Percentiles rank a stretch among this genome's conserved stretches.
Evolutionary conservation across 306 rosid species (phyloP).

Genomic region (Canavalia gladiata): DNA sequence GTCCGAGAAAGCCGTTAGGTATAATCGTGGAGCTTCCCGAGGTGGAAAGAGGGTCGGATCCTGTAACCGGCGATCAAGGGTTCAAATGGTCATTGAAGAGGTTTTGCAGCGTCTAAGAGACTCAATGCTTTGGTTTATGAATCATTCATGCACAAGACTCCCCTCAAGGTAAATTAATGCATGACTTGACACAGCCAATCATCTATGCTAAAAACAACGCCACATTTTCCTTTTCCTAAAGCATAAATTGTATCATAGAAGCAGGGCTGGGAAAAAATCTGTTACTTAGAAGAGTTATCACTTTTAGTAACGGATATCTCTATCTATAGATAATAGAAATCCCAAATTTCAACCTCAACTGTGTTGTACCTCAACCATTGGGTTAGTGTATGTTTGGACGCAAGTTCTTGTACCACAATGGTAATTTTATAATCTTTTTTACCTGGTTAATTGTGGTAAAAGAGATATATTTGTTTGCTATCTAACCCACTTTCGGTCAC

Average conservation of each 20-base stretch:
- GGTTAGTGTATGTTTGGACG: background rate
- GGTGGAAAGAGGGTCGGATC: constrained; percentile 9
- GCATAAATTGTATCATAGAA: no score
- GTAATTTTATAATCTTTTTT: no score
- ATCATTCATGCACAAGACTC: background rate
- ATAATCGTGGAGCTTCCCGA: constrained; percentile 25
- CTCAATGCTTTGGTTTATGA: background rate
- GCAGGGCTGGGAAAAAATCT: no score
- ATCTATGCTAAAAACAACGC: background rate
- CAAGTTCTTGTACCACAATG: background rate
- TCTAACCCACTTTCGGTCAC: no score
- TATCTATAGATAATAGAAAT: no score
- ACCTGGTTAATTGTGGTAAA: no score
- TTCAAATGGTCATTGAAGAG: constrained; percentile 40
- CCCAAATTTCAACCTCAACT: no score
- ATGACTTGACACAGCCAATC: background rate
- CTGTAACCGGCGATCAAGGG: constrained; percentile 8
- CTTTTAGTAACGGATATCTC: background rate
- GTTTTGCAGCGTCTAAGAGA: constrained; percentile 45
- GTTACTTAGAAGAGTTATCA: background rate
- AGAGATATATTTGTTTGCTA: no score
- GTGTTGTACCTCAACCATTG: no score
- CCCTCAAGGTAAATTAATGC: background rate
- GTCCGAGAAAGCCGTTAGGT: constrained; percentile 52
- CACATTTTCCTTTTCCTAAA: no score